Evolutionary conservation across 148 eudicot genomes (phyloP).

Genomic region (Limonium bicolor): DNA sequence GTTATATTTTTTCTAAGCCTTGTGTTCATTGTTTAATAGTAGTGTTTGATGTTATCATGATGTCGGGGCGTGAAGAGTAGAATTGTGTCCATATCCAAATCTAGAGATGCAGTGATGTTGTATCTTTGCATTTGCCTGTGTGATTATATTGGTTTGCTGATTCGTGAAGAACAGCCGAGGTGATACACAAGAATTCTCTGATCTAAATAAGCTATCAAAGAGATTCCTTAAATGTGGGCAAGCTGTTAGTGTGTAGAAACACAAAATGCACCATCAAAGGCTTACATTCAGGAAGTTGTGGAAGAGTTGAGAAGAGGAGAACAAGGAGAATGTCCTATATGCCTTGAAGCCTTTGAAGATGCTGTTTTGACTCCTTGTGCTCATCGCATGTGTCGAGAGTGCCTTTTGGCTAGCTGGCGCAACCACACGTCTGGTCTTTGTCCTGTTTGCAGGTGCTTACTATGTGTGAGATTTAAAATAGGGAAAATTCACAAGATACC

Average conservation of each 20-base stretch:
- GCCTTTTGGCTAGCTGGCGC: constrained; percentile 94
- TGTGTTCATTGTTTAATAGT: background rate
- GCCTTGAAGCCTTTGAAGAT: constrained; percentile 98
- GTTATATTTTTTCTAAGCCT: too few species aligned
- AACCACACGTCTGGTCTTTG: constrained; percentile 73
- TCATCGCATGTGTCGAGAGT: constrained; percentile 90
- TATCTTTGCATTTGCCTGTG: background rate
- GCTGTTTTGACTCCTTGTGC: constrained; percentile 98
- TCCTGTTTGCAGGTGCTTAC: constrained; percentile 90
- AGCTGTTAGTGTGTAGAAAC: constrained; percentile 39
- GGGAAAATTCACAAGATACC: too few species aligned
- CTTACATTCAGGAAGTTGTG: constrained; percentile 86
- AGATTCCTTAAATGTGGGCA: constrained; percentile 62
- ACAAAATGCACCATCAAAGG: constrained; percentile 58
- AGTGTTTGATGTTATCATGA: too few species aligned
- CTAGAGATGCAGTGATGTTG: background rate
- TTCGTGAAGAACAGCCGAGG: constrained; percentile 61
- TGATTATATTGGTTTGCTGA: constrained; percentile 4
- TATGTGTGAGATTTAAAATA: too few species aligned
- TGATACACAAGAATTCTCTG: constrained; percentile 90
- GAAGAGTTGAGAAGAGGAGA: constrained; percentile 87
- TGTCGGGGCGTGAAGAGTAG: too few species aligned
- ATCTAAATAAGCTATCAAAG: constrained; percentile 84
- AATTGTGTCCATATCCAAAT: too few species aligned
- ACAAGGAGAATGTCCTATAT: constrained; percentile 95